These are phyloP conservation scores for Talaromyces sp. DNA, from an alignment of 2,329 filamentous ascomycete species.

Conservation along the genomic window DNA sequence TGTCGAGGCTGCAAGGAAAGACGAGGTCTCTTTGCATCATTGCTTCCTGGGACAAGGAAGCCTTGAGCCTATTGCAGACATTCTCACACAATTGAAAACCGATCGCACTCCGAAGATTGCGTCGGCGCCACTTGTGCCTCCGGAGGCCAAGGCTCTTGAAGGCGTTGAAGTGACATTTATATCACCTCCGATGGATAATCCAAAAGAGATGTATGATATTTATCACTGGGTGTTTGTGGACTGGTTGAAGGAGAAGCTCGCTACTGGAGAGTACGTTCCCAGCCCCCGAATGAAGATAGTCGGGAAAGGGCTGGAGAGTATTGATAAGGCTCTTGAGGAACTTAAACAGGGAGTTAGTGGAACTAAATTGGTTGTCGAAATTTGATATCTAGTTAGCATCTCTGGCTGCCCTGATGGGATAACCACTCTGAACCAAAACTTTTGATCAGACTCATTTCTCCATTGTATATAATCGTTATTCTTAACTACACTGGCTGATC, in stretches of 20 bases:
- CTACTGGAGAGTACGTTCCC: slow-evolving; percentile 16
- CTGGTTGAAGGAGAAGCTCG: slow-evolving; percentile 19
- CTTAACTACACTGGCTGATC: too few species aligned
- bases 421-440: background rate
- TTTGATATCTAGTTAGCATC: slow-evolving; percentile 5
- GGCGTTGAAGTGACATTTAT: slow-evolving; percentile 13
- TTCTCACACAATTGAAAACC: background rate
- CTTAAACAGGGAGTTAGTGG: slow-evolving; percentile 19
- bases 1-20: slow-evolving; percentile 17
- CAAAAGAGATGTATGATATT: slow-evolving; percentile 10
- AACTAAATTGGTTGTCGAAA: slow-evolving; percentile 18
- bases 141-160: background rate
- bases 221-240: slow-evolving; percentile 15
- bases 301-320: slow-evolving; percentile 14
- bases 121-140: slow-evolving; percentile 4
- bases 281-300: slow-evolving; percentile 18
- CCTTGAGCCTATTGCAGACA: background rate
- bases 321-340: slow-evolving; percentile 17
- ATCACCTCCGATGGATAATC: slow-evolving; percentile 9
- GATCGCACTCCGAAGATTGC: slow-evolving; percentile 1
- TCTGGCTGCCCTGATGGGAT: background rate
- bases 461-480: background rate
- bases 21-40: slow-evolving; percentile 13
- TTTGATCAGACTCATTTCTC: background rate
- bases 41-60: slow-evolving; percentile 6